phyloP scores from a whole-genome alignment of 768 basidiomycete species.

The Russula sp. region DNA sequence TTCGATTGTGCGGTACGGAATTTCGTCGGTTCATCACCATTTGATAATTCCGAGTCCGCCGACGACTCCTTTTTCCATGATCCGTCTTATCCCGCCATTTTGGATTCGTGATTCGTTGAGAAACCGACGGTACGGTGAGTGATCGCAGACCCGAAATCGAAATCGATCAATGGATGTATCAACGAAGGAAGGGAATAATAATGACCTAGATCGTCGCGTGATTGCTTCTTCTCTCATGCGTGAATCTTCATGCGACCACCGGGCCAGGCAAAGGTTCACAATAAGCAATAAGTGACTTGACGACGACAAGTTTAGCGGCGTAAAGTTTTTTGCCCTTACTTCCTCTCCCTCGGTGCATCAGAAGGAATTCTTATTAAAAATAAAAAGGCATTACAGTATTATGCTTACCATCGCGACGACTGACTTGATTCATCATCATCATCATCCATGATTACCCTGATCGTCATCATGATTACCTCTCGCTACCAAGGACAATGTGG shows the following conservation, averaged over 20 bases:
- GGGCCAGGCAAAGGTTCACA: background rate
- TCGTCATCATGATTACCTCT: too few species aligned
- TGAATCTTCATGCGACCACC: too few species aligned
- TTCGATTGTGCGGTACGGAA: slow-evolving; percentile 63
- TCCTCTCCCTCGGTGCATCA: too few species aligned
- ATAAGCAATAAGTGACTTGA: background rate
- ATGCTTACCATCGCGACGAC: too few species aligned
- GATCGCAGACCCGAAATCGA: background rate
- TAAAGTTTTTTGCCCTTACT: too few species aligned
- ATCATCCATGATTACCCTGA: too few species aligned
- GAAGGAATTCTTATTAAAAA: too few species aligned
- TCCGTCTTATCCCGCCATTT: slow-evolving; percentile 2
- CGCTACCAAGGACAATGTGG: background rate
- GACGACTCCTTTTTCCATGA: slow-evolving; percentile 20
- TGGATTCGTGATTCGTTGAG: background rate
- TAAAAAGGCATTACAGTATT: too few species aligned
- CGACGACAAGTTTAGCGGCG: too few species aligned
- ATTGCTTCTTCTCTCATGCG: slow-evolving; percentile 42
- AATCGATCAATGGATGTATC: background rate
- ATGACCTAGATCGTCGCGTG: slow-evolving; percentile 51
- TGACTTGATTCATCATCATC: too few species aligned
- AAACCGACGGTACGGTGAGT: too few species aligned
- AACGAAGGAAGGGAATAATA: too few species aligned
- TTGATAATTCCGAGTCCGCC: slow-evolving; percentile 18
- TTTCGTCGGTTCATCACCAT: slow-evolving; percentile 44